These are phyloP conservation scores for Gynandropsis gynandra DNA, from an alignment of 345 rosid genomes.

Conservation along the genomic window DNA sequence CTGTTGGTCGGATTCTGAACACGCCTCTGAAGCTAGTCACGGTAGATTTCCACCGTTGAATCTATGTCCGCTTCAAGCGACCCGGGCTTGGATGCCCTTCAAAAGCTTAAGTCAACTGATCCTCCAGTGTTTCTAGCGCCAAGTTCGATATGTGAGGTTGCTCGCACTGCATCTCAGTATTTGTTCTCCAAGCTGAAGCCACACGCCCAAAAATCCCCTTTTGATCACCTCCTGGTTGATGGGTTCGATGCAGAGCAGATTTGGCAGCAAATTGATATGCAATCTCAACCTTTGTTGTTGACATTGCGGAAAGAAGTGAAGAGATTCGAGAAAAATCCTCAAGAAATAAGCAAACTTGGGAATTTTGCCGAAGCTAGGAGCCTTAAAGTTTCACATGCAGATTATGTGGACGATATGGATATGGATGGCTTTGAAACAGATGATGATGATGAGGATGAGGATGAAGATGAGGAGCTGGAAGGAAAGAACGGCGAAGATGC, in stretches of 20 bases:
- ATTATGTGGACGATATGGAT: slow-evolving; percentile 32
- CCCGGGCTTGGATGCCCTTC: slow-evolving; percentile 43
- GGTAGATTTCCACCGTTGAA: not conserved
- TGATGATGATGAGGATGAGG: slow-evolving; percentile 34
- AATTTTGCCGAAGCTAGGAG: slow-evolving; percentile 11
- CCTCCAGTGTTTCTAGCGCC: slow-evolving; percentile 69
- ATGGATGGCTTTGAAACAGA: slow-evolving; percentile 36
- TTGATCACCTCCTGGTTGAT: slow-evolving; percentile 55
- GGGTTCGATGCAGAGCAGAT: slow-evolving; percentile 92
- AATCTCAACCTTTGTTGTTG: slow-evolving; percentile 52
- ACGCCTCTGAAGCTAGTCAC: too few relatives aligned
- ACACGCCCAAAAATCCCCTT: slow-evolving; percentile 51
- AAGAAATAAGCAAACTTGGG: slow-evolving; percentile 35
- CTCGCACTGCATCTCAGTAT: slow-evolving; percentile 52
- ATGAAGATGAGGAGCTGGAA: slow-evolving; percentile 27
- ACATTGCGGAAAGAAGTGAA: slow-evolving; percentile 47
- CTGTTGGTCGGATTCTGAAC: too few relatives aligned
- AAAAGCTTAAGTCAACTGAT: slow-evolving; percentile 52
- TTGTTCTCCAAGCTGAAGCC: slow-evolving; percentile 55
- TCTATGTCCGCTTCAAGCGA: slow-evolving; percentile 35
- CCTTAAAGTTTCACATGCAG: slow-evolving; percentile 22
- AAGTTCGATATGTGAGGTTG: slow-evolving; percentile 37
- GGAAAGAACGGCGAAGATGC: slow-evolving; percentile 22
- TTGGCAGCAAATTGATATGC: slow-evolving; percentile 93
- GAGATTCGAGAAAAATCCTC: slow-evolving; percentile 50